Base-by-base conservation (phyloP, 75 land plant species). In the Larix kaempferi region DNA sequence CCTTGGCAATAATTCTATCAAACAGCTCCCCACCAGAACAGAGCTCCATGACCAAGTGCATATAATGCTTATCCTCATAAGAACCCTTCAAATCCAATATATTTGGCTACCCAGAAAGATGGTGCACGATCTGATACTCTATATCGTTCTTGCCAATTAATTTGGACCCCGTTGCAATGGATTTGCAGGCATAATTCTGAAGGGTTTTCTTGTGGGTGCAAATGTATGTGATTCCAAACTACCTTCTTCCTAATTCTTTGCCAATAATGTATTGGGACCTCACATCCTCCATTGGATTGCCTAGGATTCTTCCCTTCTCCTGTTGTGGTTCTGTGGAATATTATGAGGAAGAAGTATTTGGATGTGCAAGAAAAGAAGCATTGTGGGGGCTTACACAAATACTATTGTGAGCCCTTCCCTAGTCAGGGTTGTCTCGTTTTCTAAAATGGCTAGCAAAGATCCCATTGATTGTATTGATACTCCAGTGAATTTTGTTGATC, bases 111-210 rank as follows among this genome's bases (percentile, higher is more conserved):
- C 91, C 91, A 39, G 88, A 79, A 17, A 89, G 77, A 60, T 89
- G 91, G 75, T 89, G 80, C 89, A 89, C 84, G 76, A 89, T 87
- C 81, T 89, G 91, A 8, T 87, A 86, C 78, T 87, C 88, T 3
- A 83, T 57, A 59, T 89, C 91, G 27, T 86, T 84, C 22, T 59
- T 66, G 79, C 27, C 64, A 4, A 78, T 21, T 21, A 89, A 82
- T 65, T 84, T 84, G 14, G n/a, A n/a, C n/a, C 89, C 57, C 26
- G 80, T 82, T 17, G 84, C 82, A 76, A 89, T 86, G 49, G 89
- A 84, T 33, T 89, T 89, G 72, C 91, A 89, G 14, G 91, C 91
- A 66, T 79, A 78, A 14, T 59, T 71, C 78, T 86, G 54, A 22
- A 59, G 67, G 26, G 84, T 86, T 13, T 52, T 58, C 54, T 74